These are phyloP conservation scores for Camellia lanceoleosa DNA, from an alignment of 148 eudicot species.

Conservation along the genomic window DNA sequence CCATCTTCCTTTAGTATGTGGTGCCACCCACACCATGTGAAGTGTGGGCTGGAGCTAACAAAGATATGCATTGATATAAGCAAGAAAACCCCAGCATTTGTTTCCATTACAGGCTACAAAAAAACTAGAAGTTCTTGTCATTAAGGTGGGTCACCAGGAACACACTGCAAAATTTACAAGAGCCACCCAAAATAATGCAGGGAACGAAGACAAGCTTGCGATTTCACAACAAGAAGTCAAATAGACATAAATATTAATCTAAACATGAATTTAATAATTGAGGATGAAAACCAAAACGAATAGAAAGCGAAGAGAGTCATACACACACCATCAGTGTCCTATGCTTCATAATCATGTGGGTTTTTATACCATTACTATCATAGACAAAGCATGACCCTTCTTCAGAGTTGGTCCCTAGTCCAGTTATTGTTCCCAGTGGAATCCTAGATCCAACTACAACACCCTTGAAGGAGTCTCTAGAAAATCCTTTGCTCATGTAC, in stretches of 20 bases:
- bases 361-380: slow-evolving; percentile 49
- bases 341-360: slow-evolving; percentile 92
- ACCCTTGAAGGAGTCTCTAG: slow-evolving; percentile 19
- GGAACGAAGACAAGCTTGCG: neutral
- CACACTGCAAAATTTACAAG: neutral
- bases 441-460: slow-evolving; percentile 33
- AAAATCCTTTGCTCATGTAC: slow-evolving; percentile 17
- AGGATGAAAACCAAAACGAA: slow-evolving; percentile 10
- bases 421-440: slow-evolving; percentile 68
- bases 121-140: slow-evolving; percentile 3
- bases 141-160: neutral
- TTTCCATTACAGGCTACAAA: slow-evolving; percentile 1
- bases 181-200: neutral
- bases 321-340: slow-evolving; percentile 81
- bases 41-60: neutral
- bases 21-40: too few relatives aligned
- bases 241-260: neutral
- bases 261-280: neutral
- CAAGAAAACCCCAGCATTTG: neutral
- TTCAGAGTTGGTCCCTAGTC: slow-evolving; percentile 69
- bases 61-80: neutral
- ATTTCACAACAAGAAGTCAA: neutral
- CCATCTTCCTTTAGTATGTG: too few relatives aligned
- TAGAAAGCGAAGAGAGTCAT: slow-evolving; percentile 3
- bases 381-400: slow-evolving; percentile 78